phyloP scores from a whole-genome alignment of 2,329 filamentous ascomycete species.

The Zymoseptoria pseudotritici region DNA sequence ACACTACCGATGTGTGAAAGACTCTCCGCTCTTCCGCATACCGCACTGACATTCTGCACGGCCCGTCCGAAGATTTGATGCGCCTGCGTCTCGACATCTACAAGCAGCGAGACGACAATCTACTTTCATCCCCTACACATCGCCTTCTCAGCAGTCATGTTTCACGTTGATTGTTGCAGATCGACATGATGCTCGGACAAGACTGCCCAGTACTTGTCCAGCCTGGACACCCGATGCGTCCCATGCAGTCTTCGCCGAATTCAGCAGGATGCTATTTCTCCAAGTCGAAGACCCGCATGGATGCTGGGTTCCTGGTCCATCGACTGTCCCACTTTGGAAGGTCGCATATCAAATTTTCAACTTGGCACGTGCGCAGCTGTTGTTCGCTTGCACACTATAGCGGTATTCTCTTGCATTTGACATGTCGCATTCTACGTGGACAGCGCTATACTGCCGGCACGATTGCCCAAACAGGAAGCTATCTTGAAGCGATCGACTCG shows the following conservation, averaged over 20 bases:
- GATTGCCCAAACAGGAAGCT: background rate
- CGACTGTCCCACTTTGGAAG: background rate
- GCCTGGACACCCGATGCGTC: background rate
- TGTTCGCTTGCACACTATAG: background rate
- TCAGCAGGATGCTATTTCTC: background rate
- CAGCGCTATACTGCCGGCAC: background rate
- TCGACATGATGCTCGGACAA: background rate
- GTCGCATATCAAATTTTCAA: background rate
- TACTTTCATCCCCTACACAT: background rate
- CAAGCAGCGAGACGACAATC: background rate
- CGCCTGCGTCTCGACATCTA: background rate
- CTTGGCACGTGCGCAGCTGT: background rate
- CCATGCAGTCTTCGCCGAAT: background rate
- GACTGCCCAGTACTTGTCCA: background rate
- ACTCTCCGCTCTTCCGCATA: background rate
- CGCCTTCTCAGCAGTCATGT: background rate
- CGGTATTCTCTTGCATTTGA: background rate
- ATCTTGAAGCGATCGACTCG: background rate
- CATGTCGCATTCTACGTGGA: background rate
- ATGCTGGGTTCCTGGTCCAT: background rate
- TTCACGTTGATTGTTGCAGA: background rate
- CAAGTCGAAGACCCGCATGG: background rate
- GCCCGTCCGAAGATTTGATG: background rate
- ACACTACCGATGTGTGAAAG: background rate
- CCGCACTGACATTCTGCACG: background rate